Evolutionary conservation across 441 rosid species (phyloP).

Genomic region (Croton laevigatus): DNA sequence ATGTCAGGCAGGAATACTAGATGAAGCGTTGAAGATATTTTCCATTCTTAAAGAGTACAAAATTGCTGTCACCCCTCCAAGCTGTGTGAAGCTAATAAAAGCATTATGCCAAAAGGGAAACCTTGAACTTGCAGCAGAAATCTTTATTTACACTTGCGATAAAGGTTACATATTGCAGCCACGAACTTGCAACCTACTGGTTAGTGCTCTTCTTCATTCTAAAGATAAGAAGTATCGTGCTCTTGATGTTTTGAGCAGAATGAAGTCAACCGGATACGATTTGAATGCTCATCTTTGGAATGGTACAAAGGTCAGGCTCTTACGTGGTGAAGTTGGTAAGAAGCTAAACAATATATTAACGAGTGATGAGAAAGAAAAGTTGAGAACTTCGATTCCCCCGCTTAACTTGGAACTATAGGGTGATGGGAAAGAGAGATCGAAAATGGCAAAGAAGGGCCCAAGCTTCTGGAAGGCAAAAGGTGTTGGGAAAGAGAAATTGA

Average conservation of each 20-base stretch:
- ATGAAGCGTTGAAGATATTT: conserved; percentile 65
- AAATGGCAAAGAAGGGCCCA: no score
- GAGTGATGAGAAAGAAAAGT: no score
- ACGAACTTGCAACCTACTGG: conserved; percentile 50
- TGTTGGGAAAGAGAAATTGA: no score
- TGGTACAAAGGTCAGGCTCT: conserved; percentile 30
- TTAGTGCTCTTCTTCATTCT: conserved; percentile 42
- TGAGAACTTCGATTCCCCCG: no score
- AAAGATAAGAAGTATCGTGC: conserved; percentile 34
- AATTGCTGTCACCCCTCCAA: conserved; percentile 57
- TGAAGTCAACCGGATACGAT: conserved; percentile 60
- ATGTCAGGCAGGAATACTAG: conserved; percentile 56
- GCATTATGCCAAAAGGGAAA: conserved; percentile 47
- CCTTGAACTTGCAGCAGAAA: conserved; percentile 52
- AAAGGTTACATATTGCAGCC: conserved; percentile 53
- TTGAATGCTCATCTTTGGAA: conserved; percentile 42
- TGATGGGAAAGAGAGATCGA: no score
- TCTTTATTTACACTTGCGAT: conserved; percentile 64
- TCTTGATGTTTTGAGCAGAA: conserved; percentile 44
- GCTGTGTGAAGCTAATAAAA: conserved; percentile 65
- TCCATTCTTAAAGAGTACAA: conserved; percentile 47
- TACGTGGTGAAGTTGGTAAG: conserved; percentile 15
- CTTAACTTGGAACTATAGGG: no score
- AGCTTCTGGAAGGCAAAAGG: no score
- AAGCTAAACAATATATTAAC: no score